These are phyloP conservation scores for Populus hybrid DNA, from an alignment of 441 rosid species.

Conservation along the genomic window DNA sequence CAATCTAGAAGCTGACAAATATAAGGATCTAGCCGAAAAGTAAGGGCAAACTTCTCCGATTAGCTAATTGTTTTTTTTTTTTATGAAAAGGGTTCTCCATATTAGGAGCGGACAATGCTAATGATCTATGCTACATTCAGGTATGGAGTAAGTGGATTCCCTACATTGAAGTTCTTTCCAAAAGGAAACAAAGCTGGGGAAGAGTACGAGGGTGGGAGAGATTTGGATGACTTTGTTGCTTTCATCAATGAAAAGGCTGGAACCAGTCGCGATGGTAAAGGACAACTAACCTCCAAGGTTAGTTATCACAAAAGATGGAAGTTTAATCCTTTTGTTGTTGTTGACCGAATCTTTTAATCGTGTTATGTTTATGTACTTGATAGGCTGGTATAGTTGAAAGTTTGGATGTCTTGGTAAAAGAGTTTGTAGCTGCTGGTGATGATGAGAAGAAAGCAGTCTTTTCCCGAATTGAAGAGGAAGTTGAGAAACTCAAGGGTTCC, in stretches of 20 bases:
- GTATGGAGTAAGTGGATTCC: constrained; percentile 87
- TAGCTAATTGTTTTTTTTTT: neutral
- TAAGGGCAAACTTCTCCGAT: constrained; percentile 31
- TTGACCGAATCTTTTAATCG: neutral
- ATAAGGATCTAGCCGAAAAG: constrained; percentile 81
- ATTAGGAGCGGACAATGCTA: neutral
- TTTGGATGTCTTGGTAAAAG: constrained; percentile 73
- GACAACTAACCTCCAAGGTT: constrained; percentile 76
- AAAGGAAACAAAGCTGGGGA: constrained; percentile 88
- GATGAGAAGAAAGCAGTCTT: constrained; percentile 74
- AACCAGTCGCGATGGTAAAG: constrained; percentile 80
- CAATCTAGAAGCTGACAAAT: constrained; percentile 81
- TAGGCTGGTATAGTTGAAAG: constrained; percentile 88
- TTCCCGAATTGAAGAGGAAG: constrained; percentile 70
- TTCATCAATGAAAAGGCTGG: constrained; percentile 80
- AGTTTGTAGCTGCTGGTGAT: constrained; percentile 63
- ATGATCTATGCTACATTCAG: constrained; percentile 32
- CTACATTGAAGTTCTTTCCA: constrained; percentile 88
- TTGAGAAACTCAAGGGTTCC: constrained; percentile 65
- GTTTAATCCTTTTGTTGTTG: neutral
- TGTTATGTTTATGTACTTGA: constrained; percentile 2
- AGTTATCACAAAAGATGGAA: constrained; percentile 15
- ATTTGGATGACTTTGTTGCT: constrained; percentile 74
- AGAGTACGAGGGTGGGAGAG: constrained; percentile 86
- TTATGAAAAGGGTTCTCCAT: neutral